Evolutionary conservation across 768 basidiomycete species (phyloP), one percentile per base, ranked within the genome.

Genomic region (Rhizopogon vulgaris): DNA sequence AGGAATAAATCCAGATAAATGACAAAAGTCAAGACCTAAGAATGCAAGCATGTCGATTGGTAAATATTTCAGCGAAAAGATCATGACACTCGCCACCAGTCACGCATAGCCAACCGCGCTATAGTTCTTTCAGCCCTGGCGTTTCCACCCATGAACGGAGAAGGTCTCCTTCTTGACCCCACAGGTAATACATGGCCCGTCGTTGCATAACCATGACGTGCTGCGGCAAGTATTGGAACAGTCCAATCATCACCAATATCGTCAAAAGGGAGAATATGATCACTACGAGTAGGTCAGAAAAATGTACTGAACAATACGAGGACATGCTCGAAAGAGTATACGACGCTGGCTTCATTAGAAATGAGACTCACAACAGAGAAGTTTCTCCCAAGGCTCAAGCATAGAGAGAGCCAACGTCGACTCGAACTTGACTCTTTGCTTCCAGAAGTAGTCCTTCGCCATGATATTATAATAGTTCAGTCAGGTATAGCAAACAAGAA

Each of bases 331-430:
- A 34, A 12, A 34, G 32, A 34, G 32, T 34, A 34, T 10, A 22
- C 3, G 22, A 22, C 22, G 22, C 6, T 28, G 8, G 28, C 28
- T 30, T 36, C 15, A 37, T 37, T 42, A 52, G 12, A 11, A 45
- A 45, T 34, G 15, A 36, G 8, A 73, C 84, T 58, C 58, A 85
- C 85, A 59, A 54, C 81, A 72, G 45, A 85, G 56, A 25, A 78
- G 42, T 60, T 83, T 83, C 71, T 87, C 85, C 85, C 85, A 86
- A 51, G 79, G 76, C 64, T 87, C 84, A 52, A 85, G 71, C 71
- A 86, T 78, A 15, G 75, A 71, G 39, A 85, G 67, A 4, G 74
- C 85, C 49, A 82, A 77, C 0, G 82, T 84, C 10, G 76, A 70
- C 64, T 85, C 84, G 39, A 68, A 65, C 55, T 66, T 69, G 49